Evolutionary conservation across 2,329 filamentous ascomycete species (phyloP).

Genomic region (Sporothrix curviconia): DNA sequence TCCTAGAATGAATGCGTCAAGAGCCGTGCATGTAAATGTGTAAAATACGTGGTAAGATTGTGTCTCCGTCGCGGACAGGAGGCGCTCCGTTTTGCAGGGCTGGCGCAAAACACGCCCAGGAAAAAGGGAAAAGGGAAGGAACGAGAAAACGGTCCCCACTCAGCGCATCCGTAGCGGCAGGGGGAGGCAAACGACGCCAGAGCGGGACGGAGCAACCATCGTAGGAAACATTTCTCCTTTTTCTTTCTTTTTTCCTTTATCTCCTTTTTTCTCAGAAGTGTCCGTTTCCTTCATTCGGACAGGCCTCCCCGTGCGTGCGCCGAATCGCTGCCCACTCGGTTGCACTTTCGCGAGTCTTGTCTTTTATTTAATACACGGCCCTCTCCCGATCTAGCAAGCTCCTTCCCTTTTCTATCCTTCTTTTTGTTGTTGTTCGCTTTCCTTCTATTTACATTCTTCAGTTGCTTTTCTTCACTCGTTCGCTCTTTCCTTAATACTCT

Average conservation of each 20-base stretch:
- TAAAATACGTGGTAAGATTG: background rate
- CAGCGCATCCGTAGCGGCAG: too few species aligned
- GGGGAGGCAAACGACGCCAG: too few species aligned
- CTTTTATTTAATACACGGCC: slow-evolving; percentile 1
- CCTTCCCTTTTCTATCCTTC: background rate
- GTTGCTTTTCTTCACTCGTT: background rate
- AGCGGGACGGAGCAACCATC: too few species aligned
- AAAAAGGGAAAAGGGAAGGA: background rate
- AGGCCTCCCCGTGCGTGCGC: too few species aligned
- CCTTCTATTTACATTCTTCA: too few species aligned
- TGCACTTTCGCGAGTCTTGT: background rate
- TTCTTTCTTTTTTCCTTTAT: background rate
- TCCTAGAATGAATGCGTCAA: too few species aligned
- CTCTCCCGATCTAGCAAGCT: background rate
- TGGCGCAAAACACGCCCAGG: background rate
- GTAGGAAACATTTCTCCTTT: background rate
- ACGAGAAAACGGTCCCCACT: background rate
- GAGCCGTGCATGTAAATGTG: too few species aligned
- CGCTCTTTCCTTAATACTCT: background rate
- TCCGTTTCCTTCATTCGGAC: background rate
- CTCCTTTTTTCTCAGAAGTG: background rate
- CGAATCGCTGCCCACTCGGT: too few species aligned
- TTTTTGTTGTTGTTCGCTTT: background rate
- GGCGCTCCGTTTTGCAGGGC: background rate
- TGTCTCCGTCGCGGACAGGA: background rate